These are phyloP conservation scores for Spinellus fusiger DNA, from an alignment of 192 early-diverging fungal species.

Conservation along the genomic window DNA sequence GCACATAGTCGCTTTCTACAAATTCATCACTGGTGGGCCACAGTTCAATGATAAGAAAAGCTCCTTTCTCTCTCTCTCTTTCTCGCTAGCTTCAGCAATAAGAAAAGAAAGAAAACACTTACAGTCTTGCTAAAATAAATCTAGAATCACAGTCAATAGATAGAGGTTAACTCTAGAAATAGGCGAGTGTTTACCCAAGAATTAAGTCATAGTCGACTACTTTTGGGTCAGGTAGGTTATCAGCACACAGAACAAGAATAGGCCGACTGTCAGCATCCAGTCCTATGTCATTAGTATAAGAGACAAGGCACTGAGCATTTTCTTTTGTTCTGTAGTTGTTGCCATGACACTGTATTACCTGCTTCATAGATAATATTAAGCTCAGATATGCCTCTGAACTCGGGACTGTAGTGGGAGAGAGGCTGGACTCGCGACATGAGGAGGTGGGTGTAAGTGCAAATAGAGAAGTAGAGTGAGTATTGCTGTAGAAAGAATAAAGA, in stretches of 20 bases:
- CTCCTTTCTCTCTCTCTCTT: neutral
- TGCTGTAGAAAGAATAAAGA: too few relatives aligned
- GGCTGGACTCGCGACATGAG: slow-evolving; percentile 6
- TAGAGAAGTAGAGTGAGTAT: too few relatives aligned
- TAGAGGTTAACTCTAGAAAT: neutral
- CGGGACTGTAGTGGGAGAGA: slow-evolving; percentile 44
- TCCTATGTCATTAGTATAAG: slow-evolving; percentile 38
- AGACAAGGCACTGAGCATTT: neutral
- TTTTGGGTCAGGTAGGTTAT: slow-evolving; percentile 81
- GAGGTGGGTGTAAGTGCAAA: too few relatives aligned
- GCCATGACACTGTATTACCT: slow-evolving; percentile 6
- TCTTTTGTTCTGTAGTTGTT: neutral
- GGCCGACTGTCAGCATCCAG: slow-evolving; percentile 80
- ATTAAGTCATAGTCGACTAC: slow-evolving; percentile 80
- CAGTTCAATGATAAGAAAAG: slow-evolving; percentile 9
- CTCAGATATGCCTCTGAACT: slow-evolving; percentile 28
- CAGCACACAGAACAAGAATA: slow-evolving; percentile 77
- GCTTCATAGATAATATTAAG: slow-evolving; percentile 35
- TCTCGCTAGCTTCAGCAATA: neutral
- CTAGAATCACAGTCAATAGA: slow-evolving; percentile 1
- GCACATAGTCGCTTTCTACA: slow-evolving; percentile 86
- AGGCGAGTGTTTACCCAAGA: slow-evolving; percentile 48
- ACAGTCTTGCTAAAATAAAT: slow-evolving; percentile 30
- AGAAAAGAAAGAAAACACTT: slow-evolving; percentile 7
- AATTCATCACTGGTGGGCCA: slow-evolving; percentile 66